These are phyloP conservation scores for Blastosporella zonata DNA, from an alignment of 1,284 basidiomycete species.

Conservation along the genomic window DNA sequence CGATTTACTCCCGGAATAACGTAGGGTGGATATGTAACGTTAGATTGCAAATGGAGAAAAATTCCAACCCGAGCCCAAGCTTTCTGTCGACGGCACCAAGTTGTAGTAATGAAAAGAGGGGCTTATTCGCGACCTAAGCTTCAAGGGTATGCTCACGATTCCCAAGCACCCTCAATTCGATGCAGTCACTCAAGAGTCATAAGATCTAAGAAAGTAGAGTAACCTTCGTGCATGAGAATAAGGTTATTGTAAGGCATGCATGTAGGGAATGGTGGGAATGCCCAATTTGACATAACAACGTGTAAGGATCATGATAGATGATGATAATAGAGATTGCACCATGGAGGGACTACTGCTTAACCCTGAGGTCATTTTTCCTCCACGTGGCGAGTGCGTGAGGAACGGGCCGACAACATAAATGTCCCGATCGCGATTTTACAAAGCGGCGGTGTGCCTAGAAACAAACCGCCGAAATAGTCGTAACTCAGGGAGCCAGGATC, in stretches of 20 bases:
- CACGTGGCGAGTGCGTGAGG: conserved; percentile 18
- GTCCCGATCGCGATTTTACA: conserved; percentile 12
- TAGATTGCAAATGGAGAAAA: conserved; percentile 6
- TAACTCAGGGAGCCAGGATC: conserved; percentile 1
- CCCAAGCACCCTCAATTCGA: conserved; percentile 10
- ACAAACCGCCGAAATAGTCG: conserved; percentile 13
- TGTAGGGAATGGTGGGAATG: not conserved
- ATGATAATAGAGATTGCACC: conserved; percentile 10
- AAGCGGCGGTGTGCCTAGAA: conserved; percentile 16
- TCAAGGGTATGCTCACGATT: no score
- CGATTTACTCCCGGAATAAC: conserved; percentile 19
- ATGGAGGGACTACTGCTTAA: no score
- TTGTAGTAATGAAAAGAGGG: conserved; percentile 13
- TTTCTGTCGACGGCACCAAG: no score
- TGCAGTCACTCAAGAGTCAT: conserved; percentile 2
- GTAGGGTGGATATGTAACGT: conserved; percentile 9
- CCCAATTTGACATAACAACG: conserved; percentile 4
- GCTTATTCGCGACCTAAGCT: conserved; percentile 15
- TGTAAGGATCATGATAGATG: conserved; percentile 13
- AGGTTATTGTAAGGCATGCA: conserved; percentile 10
- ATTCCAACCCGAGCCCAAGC: no score
- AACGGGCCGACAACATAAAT: conserved; percentile 14
- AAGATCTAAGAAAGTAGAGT: no score
- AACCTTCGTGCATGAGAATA: conserved; percentile 10
- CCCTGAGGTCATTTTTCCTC: conserved; percentile 11